phyloP scores from a whole-genome alignment of 208 protist species.

The Endotrypanum monterogeii region DNA sequence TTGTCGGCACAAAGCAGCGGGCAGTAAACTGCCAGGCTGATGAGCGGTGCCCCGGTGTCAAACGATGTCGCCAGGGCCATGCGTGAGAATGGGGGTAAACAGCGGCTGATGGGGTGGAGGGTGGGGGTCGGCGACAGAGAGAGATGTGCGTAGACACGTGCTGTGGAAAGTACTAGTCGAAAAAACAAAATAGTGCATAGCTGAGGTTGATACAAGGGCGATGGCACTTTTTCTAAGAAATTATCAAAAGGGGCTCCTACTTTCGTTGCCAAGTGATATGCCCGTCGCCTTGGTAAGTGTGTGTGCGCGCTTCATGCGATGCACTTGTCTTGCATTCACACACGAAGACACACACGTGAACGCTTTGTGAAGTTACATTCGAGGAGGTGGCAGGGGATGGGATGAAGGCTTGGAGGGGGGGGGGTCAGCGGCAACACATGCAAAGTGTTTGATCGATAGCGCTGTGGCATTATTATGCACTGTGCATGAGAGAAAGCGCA shows the following conservation, averaged over 20 bases:
- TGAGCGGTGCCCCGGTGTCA: conserved; percentile 8
- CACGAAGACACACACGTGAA: background rate
- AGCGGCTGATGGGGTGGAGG: background rate
- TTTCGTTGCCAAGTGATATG: background rate
- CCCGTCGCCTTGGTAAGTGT: background rate
- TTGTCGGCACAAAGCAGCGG: conserved; percentile 44
- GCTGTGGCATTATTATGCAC: background rate
- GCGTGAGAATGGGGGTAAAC: too few species aligned
- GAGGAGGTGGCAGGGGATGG: background rate
- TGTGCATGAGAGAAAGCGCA: background rate
- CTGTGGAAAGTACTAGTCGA: too few species aligned
- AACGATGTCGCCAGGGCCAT: conserved; percentile 12
- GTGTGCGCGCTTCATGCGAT: background rate
- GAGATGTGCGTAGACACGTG: background rate
- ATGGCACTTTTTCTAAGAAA: background rate
- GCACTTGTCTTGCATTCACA: background rate
- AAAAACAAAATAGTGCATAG: background rate
- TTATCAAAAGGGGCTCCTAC: background rate
- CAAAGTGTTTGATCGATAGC: background rate
- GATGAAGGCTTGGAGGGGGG: background rate
- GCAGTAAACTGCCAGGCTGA: conserved; percentile 56
- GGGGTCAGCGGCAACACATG: background rate
- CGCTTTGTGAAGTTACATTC: background rate
- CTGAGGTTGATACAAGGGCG: background rate
- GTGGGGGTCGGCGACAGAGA: background rate